A percentile compares a stretch with the other conserved stretches of the same genome.
Evolutionary conservation across 768 basidiomycete genomes (phyloP).

Genomic region (Rhodotorula toruloides): DNA sequence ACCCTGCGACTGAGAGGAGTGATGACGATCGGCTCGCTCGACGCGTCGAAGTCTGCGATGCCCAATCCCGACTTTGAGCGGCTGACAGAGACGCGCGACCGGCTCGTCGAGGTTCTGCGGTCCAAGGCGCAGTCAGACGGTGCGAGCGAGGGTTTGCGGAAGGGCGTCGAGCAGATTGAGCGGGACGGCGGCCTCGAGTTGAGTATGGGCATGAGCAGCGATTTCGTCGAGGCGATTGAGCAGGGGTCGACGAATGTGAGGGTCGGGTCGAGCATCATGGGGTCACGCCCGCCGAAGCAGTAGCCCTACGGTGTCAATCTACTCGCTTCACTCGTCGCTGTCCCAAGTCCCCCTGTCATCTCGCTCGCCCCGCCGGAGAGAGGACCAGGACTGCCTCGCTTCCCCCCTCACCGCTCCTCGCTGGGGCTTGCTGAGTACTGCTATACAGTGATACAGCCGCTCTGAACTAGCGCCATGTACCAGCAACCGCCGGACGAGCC

Average conservation of each 20-base stretch:
- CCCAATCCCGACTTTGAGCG: constrained; percentile 67
- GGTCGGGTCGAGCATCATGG: constrained; percentile 88
- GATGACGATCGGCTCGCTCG: constrained; percentile 92
- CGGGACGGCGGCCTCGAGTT: constrained; percentile 46
- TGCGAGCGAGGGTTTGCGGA: background rate
- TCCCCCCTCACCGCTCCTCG: no score
- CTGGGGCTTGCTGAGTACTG: no score
- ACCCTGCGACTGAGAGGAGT: constrained; percentile 71
- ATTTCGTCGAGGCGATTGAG: constrained; percentile 78
- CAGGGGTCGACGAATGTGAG: constrained; percentile 82
- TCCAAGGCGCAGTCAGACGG: background rate
- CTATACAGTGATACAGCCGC: no score
- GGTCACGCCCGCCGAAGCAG: constrained; percentile 51
- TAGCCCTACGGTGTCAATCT: constrained; percentile 1
- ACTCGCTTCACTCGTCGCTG: background rate
- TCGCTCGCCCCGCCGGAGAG: no score
- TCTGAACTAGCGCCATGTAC: background rate
- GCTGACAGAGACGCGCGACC: constrained; percentile 32
- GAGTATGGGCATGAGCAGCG: constrained; percentile 92
- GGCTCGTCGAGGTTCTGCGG: constrained; percentile 18
- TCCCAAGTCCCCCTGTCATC: no score
- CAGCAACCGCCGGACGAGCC: background rate
- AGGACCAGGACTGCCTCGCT: no score
- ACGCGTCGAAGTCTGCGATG: constrained; percentile 56
- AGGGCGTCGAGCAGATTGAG: constrained; percentile 25